Percentiles rank a stretch among this genome's conserved stretches.
phyloP scores from a whole-genome alignment of 352 stramenopile genomes.

The Globisporangium splendens region DNA sequence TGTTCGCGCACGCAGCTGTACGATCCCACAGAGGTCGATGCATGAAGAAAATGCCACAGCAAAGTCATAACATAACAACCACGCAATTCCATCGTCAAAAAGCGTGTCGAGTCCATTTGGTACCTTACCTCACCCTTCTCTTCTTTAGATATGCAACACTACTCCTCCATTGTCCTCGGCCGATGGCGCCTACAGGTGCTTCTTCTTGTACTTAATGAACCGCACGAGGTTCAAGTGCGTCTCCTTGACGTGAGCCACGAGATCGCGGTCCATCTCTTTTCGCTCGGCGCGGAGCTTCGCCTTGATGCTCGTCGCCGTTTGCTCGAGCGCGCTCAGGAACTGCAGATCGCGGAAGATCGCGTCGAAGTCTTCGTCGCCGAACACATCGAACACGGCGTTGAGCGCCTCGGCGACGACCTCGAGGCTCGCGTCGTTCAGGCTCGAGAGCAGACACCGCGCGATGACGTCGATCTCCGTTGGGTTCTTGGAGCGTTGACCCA shows the following conservation, averaged over 20 bases:
- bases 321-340: conserved; percentile 64
- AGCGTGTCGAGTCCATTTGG: not conserved
- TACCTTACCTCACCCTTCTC: not conserved
- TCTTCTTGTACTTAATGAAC: conserved; percentile 93
- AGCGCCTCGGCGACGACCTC: conserved; percentile 83
- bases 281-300: conserved; percentile 74
- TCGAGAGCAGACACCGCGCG: conserved; percentile 49
- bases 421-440: conserved; percentile 63
- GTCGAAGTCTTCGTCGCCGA: conserved; percentile 79
- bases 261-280: conserved; percentile 71
- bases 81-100: not conserved
- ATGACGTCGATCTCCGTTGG: conserved; percentile 69
- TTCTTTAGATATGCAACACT: conserved; percentile 1
- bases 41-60: not conserved
- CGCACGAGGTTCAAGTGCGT: conserved; percentile 82
- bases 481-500: conserved; percentile 68
- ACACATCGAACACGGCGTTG: conserved; percentile 87
- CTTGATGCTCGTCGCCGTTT: conserved; percentile 55
- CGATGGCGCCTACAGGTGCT: conserved; percentile 47
- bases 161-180: not conserved
- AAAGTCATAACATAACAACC: not conserved
- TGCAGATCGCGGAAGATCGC: conserved; percentile 60
- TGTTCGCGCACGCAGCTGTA: conserved; percentile 69
- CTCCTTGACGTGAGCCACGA: conserved; percentile 84
- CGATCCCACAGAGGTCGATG: conserved; percentile 29